Base-by-base conservation (phyloP, 2,329 filamentous ascomycete species). In the Claviceps sp. region DNA sequence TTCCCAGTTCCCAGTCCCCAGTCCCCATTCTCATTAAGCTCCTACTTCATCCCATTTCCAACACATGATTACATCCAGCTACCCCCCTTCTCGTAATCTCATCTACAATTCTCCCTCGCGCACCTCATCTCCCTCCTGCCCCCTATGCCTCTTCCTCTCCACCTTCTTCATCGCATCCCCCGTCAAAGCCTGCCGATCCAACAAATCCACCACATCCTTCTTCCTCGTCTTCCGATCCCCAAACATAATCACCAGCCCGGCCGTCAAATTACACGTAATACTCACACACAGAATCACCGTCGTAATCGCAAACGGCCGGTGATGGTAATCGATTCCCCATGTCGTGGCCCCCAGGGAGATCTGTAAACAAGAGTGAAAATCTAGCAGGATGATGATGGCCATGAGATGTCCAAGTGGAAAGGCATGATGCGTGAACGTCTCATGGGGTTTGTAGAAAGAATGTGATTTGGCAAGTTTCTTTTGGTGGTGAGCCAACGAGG, bases 381-480 rank as follows among this genome's bases (percentile, higher is more conserved):
- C 88, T 3, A 93, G 75, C 2, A 94, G 71, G 6, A 87, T 73
- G n/a, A 91, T 83, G 53, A 91, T 82, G 52, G 85, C 81, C 39
- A 93, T 75, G 36, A 94, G 79, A 5, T 88, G 73, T 36, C 77
- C 75, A 1, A 90, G 71, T 0, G 88, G 86, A 55, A 94, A 94
- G 0, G 88, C 84, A 62, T 81, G 76, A 63, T 94, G 88, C 0
- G 88, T 94, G 37, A 80, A 74, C 0, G 88, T 94, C 66, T 94
- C 88, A 65, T 94, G 85, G 0, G 88, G 87, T 60, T 90, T 90
- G 73, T 94, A 94, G 66, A 91, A 94, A 5, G 85, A 89, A 64
- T 94, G 88, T 0, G 84, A 88, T 58, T 85, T 88, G 61, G 84
- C 77, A 61, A 93, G 85, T 61, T 90, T 91, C 58, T 74, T 76